A percentile compares a stretch with the other conserved stretches of the same genome.
Conservation (phyloP, 495 filamentous ascomycete species). For the Astrothelium macrocarpum region DNA sequence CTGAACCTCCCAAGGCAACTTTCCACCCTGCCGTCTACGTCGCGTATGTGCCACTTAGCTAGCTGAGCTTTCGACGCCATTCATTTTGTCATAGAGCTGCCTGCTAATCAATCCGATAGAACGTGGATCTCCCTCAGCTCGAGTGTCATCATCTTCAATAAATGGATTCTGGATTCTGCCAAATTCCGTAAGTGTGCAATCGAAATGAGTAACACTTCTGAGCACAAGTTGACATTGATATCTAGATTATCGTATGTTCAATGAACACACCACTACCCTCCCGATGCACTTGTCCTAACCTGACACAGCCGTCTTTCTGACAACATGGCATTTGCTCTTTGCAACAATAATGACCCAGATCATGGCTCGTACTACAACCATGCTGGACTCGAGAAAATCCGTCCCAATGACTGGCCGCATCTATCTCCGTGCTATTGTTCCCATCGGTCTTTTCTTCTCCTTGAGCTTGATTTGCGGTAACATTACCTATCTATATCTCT, state of each 20-base stretch:
- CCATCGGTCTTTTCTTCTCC: conserved; percentile 88
- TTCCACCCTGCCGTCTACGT: conserved; percentile 88
- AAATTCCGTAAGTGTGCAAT: conserved; percentile 63
- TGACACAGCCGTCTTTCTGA: conserved; percentile 57
- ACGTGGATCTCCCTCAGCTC: conserved; percentile 88
- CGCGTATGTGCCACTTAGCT: conserved; percentile 49
- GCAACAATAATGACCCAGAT: conserved; percentile 86
- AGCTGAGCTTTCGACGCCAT: not conserved
- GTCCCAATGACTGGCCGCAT: conserved; percentile 91
- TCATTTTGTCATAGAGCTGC: not conserved
- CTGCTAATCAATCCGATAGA: conserved; percentile 36
- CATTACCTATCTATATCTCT: conserved; percentile 83
- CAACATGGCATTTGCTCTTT: conserved; percentile 86
- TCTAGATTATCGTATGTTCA: conserved; percentile 35
- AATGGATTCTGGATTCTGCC: conserved; percentile 80
- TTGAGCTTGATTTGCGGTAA: conserved; percentile 92
- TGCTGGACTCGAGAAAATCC: conserved; percentile 81
- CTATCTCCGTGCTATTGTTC: conserved; percentile 83
- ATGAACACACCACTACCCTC: not conserved
- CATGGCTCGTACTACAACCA: conserved; percentile 70
- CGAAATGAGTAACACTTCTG: not conserved
- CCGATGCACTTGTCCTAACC: conserved; percentile 8
- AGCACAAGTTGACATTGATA: conserved; percentile 13
- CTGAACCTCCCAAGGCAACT: conserved; percentile 48
- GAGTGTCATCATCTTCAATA: conserved; percentile 96